A percentile compares a stretch with the other conserved stretches of the same genome.
phyloP scores from a whole-genome alignment of 2,329 filamentous ascomycete species.

The Huntiella abstrusa region DNA sequence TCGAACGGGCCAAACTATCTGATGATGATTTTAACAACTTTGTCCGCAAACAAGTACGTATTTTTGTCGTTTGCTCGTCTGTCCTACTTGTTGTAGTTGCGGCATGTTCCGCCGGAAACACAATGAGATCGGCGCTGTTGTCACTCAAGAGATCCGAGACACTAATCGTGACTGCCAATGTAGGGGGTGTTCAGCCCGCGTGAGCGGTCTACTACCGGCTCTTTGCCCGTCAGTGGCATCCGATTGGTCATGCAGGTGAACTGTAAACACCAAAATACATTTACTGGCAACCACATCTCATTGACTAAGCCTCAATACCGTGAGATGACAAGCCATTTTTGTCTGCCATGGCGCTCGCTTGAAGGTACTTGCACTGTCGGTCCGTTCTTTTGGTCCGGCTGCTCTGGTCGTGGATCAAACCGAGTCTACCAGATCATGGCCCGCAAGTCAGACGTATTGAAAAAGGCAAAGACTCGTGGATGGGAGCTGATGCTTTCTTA shows the following conservation, averaged over 20 bases:
- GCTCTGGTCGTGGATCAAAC: constrained; percentile 36
- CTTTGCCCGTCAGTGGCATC: constrained; percentile 30
- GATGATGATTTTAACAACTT: constrained; percentile 38
- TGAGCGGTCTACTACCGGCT: constrained; percentile 18
- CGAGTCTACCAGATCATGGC: constrained; percentile 43
- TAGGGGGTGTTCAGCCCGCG: not conserved
- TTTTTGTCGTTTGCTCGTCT: not conserved
- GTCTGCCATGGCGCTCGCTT: constrained; percentile 36
- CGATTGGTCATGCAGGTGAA: constrained; percentile 39
- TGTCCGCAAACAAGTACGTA: constrained; percentile 28
- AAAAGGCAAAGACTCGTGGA: constrained; percentile 42
- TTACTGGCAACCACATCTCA: constrained; percentile 35
- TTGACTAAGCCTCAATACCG: constrained; percentile 31
- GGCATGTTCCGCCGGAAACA: not conserved
- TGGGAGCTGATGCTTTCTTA: constrained; percentile 47
- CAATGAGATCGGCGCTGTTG: not conserved
- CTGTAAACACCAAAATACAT: constrained; percentile 38
- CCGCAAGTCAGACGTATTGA: constrained; percentile 47
- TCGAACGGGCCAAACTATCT: not conserved
- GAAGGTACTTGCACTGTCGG: constrained; percentile 41
- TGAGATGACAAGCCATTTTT: constrained; percentile 35
- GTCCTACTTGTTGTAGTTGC: not conserved
- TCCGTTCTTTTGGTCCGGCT: constrained; percentile 42
- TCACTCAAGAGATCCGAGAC: not conserved
- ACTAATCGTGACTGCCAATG: not conserved